These are phyloP conservation scores for Bigelowiella natans DNA, from an alignment of 78 protist species.

Conservation along the genomic window DNA sequence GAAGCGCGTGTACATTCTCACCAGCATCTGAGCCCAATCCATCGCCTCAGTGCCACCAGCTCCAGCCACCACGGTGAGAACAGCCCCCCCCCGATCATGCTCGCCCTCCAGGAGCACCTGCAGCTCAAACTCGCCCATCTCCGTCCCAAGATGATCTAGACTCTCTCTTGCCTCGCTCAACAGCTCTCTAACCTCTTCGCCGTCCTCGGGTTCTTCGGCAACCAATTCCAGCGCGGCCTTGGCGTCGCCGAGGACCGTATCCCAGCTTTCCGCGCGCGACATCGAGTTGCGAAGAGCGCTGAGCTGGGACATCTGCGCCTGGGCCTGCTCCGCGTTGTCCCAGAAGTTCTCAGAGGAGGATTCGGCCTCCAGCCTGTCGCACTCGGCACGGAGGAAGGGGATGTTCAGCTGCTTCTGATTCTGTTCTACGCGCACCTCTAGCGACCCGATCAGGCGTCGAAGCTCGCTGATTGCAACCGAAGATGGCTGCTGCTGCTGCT, in stretches of 20 bases:
- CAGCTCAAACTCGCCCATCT: not conserved
- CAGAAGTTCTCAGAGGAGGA: not conserved
- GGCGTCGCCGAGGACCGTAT: not conserved
- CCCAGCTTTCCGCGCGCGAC: not conserved
- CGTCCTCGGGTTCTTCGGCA: not conserved
- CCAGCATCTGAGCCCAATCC: conserved; percentile 36
- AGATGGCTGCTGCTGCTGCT: too few relatives aligned
- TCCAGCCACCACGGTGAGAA: conserved; percentile 5
- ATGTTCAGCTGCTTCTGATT: not conserved
- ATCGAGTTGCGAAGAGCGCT: not conserved
- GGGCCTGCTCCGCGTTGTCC: not conserved
- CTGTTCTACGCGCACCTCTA: not conserved
- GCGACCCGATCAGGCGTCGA: too few relatives aligned
- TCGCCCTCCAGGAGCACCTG: not conserved
- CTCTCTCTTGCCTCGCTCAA: not conserved
- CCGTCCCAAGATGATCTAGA: not conserved
- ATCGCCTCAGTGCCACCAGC: conserved; percentile 29
- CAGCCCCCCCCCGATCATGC: not conserved
- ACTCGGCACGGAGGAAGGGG: not conserved
- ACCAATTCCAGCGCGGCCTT: not conserved
- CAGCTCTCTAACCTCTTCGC: not conserved
- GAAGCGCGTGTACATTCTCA: conserved; percentile 21
- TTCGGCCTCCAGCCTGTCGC: not conserved
- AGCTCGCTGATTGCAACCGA: too few relatives aligned
- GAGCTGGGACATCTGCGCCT: not conserved